A percentile compares a stretch with the other conserved stretches of the same genome.
phyloP scores from a whole-genome alignment of 352 stramenopile species.

The Pythium angustatum region DNA sequence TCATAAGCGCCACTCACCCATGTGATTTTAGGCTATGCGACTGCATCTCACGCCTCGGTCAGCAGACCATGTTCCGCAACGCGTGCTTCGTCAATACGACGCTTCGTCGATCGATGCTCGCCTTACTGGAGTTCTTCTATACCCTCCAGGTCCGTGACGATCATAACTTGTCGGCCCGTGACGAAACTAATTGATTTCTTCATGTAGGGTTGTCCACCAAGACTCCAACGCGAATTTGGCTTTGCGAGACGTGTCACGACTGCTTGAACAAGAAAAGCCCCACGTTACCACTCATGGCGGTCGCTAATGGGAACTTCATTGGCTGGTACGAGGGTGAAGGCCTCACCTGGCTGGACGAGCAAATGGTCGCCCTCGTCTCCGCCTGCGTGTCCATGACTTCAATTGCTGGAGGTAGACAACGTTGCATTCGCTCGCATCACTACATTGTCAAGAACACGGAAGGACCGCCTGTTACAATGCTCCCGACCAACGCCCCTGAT shows the following conservation, averaged over 20 bases:
- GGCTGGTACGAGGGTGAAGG: not conserved
- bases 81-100: not conserved
- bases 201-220: not conserved
- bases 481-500: not conserved
- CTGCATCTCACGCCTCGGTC: not conserved
- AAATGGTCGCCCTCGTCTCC: conserved; percentile 4
- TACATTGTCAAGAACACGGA: conserved; percentile 12
- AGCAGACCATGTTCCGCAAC: not conserved
- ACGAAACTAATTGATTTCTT: not conserved
- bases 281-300: not conserved
- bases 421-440: conserved; percentile 11
- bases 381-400: conserved; percentile 10
- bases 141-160: not conserved
- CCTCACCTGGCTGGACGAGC: conserved; percentile 6
- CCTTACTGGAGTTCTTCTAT: not conserved
- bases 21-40: not conserved
- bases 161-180: not conserved
- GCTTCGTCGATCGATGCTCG: not conserved
- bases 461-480: not conserved
- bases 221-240: not conserved
- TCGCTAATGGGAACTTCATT: conserved; percentile 13
- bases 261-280: not conserved
- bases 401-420: conserved; percentile 2
- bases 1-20: not conserved
- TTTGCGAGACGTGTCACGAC: not conserved